Evolutionary conservation across 176 grass and related monocot species (phyloP).

Genomic region (Avena atlantica): DNA sequence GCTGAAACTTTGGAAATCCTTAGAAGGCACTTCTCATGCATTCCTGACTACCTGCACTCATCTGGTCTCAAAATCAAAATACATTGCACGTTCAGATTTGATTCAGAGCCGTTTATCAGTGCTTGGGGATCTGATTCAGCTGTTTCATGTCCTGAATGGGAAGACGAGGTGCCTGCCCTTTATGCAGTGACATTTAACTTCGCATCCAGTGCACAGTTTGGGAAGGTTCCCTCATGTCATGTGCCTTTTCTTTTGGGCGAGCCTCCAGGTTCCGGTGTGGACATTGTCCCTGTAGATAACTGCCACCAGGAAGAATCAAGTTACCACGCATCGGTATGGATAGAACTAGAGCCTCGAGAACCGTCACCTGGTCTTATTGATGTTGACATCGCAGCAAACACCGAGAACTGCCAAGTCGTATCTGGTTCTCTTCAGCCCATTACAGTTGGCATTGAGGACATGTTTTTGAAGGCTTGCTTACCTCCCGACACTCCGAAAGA

Average conservation of each 20-base stretch:
- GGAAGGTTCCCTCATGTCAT: slow-evolving; percentile 72
- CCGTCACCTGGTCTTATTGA: slow-evolving; percentile 88
- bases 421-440: slow-evolving; percentile 73
- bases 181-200: slow-evolving; percentile 79
- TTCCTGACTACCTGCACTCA: slow-evolving; percentile 78
- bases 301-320: slow-evolving; percentile 45
- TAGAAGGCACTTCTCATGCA: slow-evolving; percentile 69
- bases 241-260: slow-evolving; percentile 87
- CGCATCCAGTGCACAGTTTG: slow-evolving; percentile 71
- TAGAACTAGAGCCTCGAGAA: slow-evolving; percentile 85
- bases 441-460: slow-evolving; percentile 89
- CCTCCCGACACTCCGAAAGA: slow-evolving; percentile 59
- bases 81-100: slow-evolving; percentile 80
- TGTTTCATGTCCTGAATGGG: slow-evolving; percentile 54
- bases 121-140: slow-evolving; percentile 58
- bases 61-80: slow-evolving; percentile 84
- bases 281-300: slow-evolving; percentile 61
- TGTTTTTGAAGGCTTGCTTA: slow-evolving; percentile 73
- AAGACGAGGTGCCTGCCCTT: slow-evolving; percentile 67
- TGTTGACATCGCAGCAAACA: slow-evolving; percentile 74
- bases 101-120: slow-evolving; percentile 72
- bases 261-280: slow-evolving; percentile 59
- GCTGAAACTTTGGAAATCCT: slow-evolving; percentile 74
- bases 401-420: slow-evolving; percentile 71
- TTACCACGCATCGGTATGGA: slow-evolving; percentile 53